These are phyloP conservation scores for Eucalyptus shirleyi DNA, from an alignment of 345 rosid species.

Conservation along the genomic window DNA sequence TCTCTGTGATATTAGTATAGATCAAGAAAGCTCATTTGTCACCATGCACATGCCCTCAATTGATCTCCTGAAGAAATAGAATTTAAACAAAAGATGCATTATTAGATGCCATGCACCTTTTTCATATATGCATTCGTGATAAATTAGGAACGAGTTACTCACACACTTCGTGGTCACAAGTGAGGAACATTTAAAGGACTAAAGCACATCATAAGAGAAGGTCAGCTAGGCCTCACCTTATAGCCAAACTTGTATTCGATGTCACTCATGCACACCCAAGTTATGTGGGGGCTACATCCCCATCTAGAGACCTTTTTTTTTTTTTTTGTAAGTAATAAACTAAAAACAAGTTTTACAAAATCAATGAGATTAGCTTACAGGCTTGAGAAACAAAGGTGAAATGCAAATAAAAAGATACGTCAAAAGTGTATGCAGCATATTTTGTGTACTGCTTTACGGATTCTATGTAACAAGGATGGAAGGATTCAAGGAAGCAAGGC, in stretches of 20 bases:
- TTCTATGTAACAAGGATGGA: not conserved
- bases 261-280: not conserved
- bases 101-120: not conserved
- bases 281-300: not conserved
- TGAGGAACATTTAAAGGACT: not conserved
- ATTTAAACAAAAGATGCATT: not conserved
- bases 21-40: not conserved
- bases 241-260: not conserved
- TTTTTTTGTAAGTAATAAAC: not conserved
- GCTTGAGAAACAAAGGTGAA: not conserved
- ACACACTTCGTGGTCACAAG: not conserved
- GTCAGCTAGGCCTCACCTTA: not conserved
- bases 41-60: not conserved
- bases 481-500: not conserved
- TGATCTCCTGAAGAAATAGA: not conserved
- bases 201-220: not conserved
- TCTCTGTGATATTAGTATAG: not conserved
- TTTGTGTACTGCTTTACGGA: not conserved
- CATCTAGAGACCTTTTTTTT: not conserved
- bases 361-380: not conserved
- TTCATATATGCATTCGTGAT: not conserved
- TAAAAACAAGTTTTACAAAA: not conserved
- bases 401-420: not conserved
- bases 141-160: not conserved
- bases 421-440: not conserved